phyloP scores from a whole-genome alignment of 2,329 filamentous ascomycete species.

The Fusarium miscanthi region DNA sequence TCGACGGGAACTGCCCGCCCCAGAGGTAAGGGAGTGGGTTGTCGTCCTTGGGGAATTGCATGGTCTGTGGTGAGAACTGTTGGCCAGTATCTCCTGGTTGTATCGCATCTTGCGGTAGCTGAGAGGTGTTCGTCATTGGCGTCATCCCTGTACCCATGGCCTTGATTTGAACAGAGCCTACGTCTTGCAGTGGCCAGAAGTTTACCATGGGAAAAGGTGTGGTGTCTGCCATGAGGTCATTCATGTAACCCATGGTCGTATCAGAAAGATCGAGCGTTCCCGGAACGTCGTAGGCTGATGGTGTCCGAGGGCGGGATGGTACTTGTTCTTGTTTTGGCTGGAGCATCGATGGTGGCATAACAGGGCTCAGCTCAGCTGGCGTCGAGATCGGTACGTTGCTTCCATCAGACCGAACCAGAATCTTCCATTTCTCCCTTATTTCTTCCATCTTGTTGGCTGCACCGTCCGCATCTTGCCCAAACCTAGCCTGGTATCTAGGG shows the following conservation, averaged over 20 bases:
- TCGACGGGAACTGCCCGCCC: slow-evolving; percentile 49
- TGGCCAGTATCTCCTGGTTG: slow-evolving; percentile 20
- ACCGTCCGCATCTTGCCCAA: slow-evolving; percentile 60
- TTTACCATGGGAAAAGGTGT: slow-evolving; percentile 24
- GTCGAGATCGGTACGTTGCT: slow-evolving; percentile 32
- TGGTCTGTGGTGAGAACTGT: slow-evolving; percentile 28
- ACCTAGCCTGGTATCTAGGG: slow-evolving; percentile 55
- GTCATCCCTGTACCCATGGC: slow-evolving; percentile 8
- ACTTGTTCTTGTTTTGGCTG: slow-evolving; percentile 23
- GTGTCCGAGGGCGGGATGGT: slow-evolving; percentile 34
- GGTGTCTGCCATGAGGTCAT: slow-evolving; percentile 33
- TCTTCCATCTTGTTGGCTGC: slow-evolving; percentile 60
- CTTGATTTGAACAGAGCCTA: slow-evolving; percentile 36
- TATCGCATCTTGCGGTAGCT: slow-evolving; percentile 8
- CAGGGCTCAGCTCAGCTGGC: slow-evolving; percentile 16
- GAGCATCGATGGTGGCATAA: slow-evolving; percentile 27
- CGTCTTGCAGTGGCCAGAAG: slow-evolving; percentile 42
- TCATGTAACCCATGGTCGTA: slow-evolving; percentile 46
- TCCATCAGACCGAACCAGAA: slow-evolving; percentile 55
- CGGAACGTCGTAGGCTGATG: slow-evolving; percentile 25
- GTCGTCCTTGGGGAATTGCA: slow-evolving; percentile 48
- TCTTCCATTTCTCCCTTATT: slow-evolving; percentile 61
- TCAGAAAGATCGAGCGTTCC: slow-evolving; percentile 44
- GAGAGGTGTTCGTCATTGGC: neutral
- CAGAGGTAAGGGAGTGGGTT: slow-evolving; percentile 57